phyloP scores from a whole-genome alignment of 2,329 filamentous ascomycete species.

The Fusarium brachygibbosum region DNA sequence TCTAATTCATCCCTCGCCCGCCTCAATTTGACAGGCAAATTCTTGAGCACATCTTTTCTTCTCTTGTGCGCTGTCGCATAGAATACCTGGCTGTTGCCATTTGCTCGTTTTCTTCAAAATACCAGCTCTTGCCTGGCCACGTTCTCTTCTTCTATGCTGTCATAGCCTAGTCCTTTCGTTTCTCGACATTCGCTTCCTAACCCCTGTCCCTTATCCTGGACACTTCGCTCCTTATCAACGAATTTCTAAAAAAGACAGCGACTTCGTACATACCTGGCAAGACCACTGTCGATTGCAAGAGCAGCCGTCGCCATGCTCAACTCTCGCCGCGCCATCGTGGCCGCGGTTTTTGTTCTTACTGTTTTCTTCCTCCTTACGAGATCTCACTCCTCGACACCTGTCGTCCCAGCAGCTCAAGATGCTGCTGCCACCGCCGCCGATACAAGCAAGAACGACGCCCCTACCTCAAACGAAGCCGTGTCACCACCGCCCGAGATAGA shows the following conservation, averaged over 20 bases:
- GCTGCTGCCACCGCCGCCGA: slow-evolving; percentile 35
- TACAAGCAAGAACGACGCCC: slow-evolving; percentile 37
- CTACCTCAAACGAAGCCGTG: slow-evolving; percentile 42
- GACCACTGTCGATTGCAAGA: slow-evolving; percentile 18
- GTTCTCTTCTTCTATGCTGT: slow-evolving; percentile 42
- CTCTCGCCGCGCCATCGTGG: slow-evolving; percentile 80
- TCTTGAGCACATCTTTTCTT: slow-evolving; percentile 27
- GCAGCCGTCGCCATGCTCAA: slow-evolving; percentile 76
- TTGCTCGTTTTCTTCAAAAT: slow-evolving; percentile 23
- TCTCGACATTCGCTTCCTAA: slow-evolving; percentile 31
- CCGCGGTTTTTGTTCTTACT: slow-evolving; percentile 76
- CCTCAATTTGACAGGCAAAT: slow-evolving; percentile 33
- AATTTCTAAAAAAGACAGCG: slow-evolving; percentile 36
- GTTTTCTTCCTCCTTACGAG: slow-evolving; percentile 78
- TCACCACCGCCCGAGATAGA: slow-evolving; percentile 31
- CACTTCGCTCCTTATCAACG: slow-evolving; percentile 39
- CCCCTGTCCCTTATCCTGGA: slow-evolving; percentile 37
- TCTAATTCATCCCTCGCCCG: slow-evolving; percentile 40
- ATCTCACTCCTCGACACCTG: slow-evolving; percentile 60
- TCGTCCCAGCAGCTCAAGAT: slow-evolving; percentile 35
- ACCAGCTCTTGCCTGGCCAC: slow-evolving; percentile 32
- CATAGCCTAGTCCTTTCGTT: slow-evolving; percentile 38
- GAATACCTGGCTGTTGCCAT: slow-evolving; percentile 18
- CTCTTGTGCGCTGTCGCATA: slow-evolving; percentile 29
- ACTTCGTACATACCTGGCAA: slow-evolving; percentile 29